Evolutionary conservation across 1,139 yeast genomes (phyloP), one percentile per base, ranked within the genome.

Genomic region (Kurtzmaniella quercitrusa): DNA sequence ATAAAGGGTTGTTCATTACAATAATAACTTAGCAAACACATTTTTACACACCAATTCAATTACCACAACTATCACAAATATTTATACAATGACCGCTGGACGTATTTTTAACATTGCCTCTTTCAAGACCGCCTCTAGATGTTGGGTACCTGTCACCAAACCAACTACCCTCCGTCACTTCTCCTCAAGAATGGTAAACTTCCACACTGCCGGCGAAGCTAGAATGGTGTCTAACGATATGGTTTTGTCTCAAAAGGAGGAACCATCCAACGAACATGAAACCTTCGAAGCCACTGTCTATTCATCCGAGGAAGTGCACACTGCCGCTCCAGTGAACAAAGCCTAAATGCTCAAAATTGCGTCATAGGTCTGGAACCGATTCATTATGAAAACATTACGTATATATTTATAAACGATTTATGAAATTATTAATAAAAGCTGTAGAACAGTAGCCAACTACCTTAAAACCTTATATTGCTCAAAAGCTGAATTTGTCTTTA

Each of bases 291-390:
- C 77, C 15, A 60, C 66, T 29, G 62, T 72, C 15, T 63, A 59
- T 46, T 69, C 75, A 25, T 62, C 69, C 16, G 77, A 71, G 47
- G 77, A 71, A 45, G 55, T 72, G 36, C 60, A 59, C 54, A 71
- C 77, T 55, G 75, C 77, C 48, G 73, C 75, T 47, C 76, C 77
- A 50, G 75, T 69, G 46, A 68, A 65, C 55, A 69, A 59, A 55
- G 65, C 61, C 23, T 63, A 46, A 40, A 25, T 21, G 41, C 19
- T 12, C 18, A 5, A n/a, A 27, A 27, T 7, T 27, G 31, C 15
- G 7, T 37, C 11, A 21, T 12, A 36, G 41, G 44, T 38, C 41
- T 42, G 44, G 41, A 17, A 42, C 44, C 41, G 31, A 6, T 27
- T 6, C 31, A 11, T 10, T n/a, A 27, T 27, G 12, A 11, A n/a